These are phyloP conservation scores for Sordariomycetes sp. DNA, from an alignment of 2,329 filamentous ascomycete species.

Conservation along the genomic window DNA sequence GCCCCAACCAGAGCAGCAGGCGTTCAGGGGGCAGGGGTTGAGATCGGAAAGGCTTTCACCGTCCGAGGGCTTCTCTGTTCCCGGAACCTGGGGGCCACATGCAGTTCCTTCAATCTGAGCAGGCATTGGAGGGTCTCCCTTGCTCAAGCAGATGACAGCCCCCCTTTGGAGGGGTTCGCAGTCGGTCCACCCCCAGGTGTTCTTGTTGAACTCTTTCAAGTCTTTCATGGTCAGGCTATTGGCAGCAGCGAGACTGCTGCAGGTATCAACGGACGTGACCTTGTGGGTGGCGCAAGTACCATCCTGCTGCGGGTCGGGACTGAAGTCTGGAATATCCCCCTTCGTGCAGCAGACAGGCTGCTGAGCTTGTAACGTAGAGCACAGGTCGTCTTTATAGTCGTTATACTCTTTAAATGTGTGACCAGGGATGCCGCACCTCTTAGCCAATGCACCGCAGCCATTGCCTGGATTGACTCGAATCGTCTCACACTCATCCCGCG, in stretches of 20 bases:
- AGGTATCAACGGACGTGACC: slow-evolving; percentile 21
- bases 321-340: slow-evolving; percentile 22
- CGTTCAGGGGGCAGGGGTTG: slow-evolving; percentile 29
- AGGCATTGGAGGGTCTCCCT: slow-evolving; percentile 17
- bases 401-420: neutral
- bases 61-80: slow-evolving; percentile 20
- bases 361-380: slow-evolving; percentile 9
- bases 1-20: slow-evolving; percentile 23
- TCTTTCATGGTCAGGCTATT: slow-evolving; percentile 24
- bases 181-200: slow-evolving; percentile 26
- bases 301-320: slow-evolving; percentile 19
- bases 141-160: slow-evolving; percentile 17
- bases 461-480: neutral
- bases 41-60: slow-evolving; percentile 23
- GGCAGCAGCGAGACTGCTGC: slow-evolving; percentile 19
- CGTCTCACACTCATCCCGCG: neutral
- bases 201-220: slow-evolving; percentile 24
- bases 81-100: slow-evolving; percentile 33
- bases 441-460: neutral
- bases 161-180: slow-evolving; percentile 14
- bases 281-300: slow-evolving; percentile 19
- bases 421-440: neutral
- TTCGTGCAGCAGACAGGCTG: slow-evolving; percentile 25
- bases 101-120: slow-evolving; percentile 11
- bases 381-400: slow-evolving; percentile 8